Conservation (phyloP, 768 basidiomycete genomes). For the Coprinopsis marcescibilis region DNA sequence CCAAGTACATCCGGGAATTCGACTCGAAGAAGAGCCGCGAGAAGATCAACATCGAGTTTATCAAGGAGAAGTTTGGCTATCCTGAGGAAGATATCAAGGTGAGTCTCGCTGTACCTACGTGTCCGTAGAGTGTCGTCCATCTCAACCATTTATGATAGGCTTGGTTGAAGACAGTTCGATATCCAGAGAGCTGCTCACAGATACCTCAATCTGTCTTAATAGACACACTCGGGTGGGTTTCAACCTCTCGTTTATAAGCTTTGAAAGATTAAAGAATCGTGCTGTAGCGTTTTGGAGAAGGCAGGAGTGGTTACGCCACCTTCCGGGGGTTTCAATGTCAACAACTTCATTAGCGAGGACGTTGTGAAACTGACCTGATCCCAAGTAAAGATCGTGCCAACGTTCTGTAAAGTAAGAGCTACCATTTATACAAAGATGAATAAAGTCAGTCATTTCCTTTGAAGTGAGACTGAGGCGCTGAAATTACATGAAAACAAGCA, state of each 20-base stretch:
- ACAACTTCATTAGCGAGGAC: slow-evolving; percentile 25
- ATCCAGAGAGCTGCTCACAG: slow-evolving; percentile 57
- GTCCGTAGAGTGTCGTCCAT: too few relatives aligned
- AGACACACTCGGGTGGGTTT: slow-evolving; percentile 62
- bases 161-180: slow-evolving; percentile 78
- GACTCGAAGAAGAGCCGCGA: slow-evolving; percentile 51
- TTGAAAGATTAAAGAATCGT: neutral
- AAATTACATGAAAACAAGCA: too few relatives aligned
- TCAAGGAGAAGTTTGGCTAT: slow-evolving; percentile 76
- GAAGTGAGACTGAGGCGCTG: too few relatives aligned
- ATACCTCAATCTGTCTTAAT: slow-evolving; percentile 62
- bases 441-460: too few relatives aligned
- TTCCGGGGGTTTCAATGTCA: slow-evolving; percentile 10
- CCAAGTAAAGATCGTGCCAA: neutral
- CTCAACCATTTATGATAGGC: slow-evolving; percentile 35
- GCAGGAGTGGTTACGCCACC: slow-evolving; percentile 12
- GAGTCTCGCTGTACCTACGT: too few relatives aligned
- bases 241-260: neutral
- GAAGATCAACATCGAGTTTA: slow-evolving; percentile 63
- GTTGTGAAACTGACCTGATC: slow-evolving; percentile 43
- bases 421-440: too few relatives aligned
- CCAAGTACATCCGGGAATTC: slow-evolving; percentile 63
- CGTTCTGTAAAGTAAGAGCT: neutral
- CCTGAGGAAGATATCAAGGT: slow-evolving; percentile 77
- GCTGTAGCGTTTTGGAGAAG: slow-evolving; percentile 7